Base-by-base conservation (phyloP, 2,329 filamentous ascomycete genomes). In the Exophiala viscosa region DNA sequence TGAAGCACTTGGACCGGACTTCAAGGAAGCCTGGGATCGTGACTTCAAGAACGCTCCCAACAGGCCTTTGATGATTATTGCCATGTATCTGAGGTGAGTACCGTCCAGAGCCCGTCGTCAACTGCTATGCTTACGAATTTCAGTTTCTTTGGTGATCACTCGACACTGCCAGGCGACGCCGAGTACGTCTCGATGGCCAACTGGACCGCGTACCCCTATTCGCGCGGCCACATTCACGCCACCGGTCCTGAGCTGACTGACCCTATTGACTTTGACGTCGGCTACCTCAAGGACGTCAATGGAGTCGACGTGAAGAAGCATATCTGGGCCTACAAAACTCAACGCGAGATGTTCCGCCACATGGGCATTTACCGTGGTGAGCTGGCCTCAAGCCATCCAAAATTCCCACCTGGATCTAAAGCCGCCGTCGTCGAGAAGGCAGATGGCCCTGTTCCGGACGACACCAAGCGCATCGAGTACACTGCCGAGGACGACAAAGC, bases 251-350 rank as follows among this genome's bases (percentile, higher is more conserved):
- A 52, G 2, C 43, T 60, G 15, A 76, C 72, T 0, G 72, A 73
- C 0, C 66, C 71, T 2, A 67, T 77, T 3, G 77, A 83, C 53
- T 84, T 86, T 51, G 74, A 82, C 45, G 70, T 76, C 0, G 83
- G 82, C 6, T 83, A 76, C 65, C 73, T 86, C 31, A 74, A 67
- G 3, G 77, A 84, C 47, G 60, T 69, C 10, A 68, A 82, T 57
- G 76, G 79, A 1, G 66, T 81, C n/a, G 83, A 86, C 62, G 31
- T 84, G 23, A 78, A 78, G 64, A 80, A 76, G 60, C 76, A 80
- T 10, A 60, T 83, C 9, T 85, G 82, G 82, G 76, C 71, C 1
- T 87, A 87, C 70, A 87, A 87, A 67, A 79, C 78, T 60, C 73
- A 75, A n/a, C 80, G 84, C 2, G 82, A 85, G 65, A 76, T 85